Evolutionary conservation across 768 basidiomycete genomes (phyloP).

Genomic region (Tulasnella sp.): DNA sequence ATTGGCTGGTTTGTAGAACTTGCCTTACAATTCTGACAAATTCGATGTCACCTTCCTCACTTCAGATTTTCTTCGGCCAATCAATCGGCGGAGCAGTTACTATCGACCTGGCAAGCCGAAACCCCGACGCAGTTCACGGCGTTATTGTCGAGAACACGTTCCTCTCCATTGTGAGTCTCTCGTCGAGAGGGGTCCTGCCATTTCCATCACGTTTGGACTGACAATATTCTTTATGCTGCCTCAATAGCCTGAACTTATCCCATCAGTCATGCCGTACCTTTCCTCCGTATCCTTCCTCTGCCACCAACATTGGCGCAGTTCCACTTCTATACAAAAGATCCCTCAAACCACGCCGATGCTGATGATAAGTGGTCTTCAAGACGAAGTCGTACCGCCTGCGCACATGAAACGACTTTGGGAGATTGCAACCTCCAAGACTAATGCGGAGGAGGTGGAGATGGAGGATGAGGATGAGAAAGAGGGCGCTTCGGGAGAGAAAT

Average conservation of each 20-base stretch:
- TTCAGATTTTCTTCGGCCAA: slow-evolving; percentile 63
- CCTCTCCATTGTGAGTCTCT: slow-evolving; percentile 28
- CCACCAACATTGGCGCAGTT: slow-evolving; percentile 32
- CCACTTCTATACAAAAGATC: slow-evolving; percentile 25
- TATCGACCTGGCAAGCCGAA: slow-evolving; percentile 42
- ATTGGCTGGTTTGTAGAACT: neutral
- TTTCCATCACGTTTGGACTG: neutral
- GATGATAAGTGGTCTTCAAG: slow-evolving; percentile 32
- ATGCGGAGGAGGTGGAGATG: slow-evolving; percentile 1
- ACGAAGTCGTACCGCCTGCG: slow-evolving; percentile 33
- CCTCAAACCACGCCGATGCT: slow-evolving; percentile 31
- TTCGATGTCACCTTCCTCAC: slow-evolving; percentile 21
- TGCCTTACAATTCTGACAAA: neutral
- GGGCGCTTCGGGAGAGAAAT: neutral
- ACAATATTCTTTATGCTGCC: neutral
- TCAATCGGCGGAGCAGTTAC: slow-evolving; percentile 90
- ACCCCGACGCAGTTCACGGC: slow-evolving; percentile 28
- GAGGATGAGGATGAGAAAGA: slow-evolving; percentile 16
- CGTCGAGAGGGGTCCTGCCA: neutral
- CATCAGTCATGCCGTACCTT: slow-evolving; percentile 31
- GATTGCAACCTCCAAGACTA: slow-evolving; percentile 10
- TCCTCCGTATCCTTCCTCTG: slow-evolving; percentile 31
- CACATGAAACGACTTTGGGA: slow-evolving; percentile 31
- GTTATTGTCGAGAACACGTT: slow-evolving; percentile 41
- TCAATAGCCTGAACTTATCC: slow-evolving; percentile 29